phyloP scores from a whole-genome alignment of 2,329 filamentous ascomycete genomes.

The Penicillium hordei region DNA sequence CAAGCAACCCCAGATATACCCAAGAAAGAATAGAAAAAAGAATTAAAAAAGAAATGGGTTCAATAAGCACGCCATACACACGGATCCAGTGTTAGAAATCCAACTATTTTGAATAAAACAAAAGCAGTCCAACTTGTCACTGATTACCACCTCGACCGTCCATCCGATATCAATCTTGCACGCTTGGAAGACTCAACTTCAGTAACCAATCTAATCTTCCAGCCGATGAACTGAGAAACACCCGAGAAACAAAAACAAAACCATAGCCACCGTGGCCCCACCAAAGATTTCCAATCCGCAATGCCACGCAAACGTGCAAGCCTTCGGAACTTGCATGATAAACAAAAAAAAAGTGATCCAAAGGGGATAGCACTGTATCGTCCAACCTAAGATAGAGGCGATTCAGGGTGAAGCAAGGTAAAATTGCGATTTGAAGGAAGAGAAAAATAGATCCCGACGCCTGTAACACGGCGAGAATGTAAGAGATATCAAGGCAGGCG shows the following conservation, averaged over 20 bases:
- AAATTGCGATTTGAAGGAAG: slow-evolving; percentile 28
- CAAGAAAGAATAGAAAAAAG: background rate
- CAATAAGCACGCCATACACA: slow-evolving; percentile 17
- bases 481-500: slow-evolving; percentile 34
- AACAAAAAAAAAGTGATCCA: slow-evolving; percentile 2
- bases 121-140: slow-evolving; percentile 7
- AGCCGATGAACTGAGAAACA: slow-evolving; percentile 4
- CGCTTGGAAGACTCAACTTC: slow-evolving; percentile 3
- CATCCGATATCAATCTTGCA: slow-evolving; percentile 4
- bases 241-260: slow-evolving; percentile 8
- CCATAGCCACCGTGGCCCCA: slow-evolving; percentile 1
- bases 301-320: slow-evolving; percentile 3
- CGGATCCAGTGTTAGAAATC: slow-evolving; percentile 18
- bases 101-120: slow-evolving; percentile 21
- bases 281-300: background rate
- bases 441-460: slow-evolving; percentile 30
- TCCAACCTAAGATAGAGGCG: background rate
- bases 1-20: slow-evolving; percentile 1
- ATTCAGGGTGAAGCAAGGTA: slow-evolving; percentile 17
- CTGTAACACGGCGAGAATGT: slow-evolving; percentile 29
- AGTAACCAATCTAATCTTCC: slow-evolving; percentile 7
- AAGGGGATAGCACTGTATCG: background rate
- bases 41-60: slow-evolving; percentile 7
- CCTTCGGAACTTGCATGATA: background rate
- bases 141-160: slow-evolving; percentile 20